Conservation (phyloP, 73 alveolate genomes). For the Stentor coeruleus region DNA sequence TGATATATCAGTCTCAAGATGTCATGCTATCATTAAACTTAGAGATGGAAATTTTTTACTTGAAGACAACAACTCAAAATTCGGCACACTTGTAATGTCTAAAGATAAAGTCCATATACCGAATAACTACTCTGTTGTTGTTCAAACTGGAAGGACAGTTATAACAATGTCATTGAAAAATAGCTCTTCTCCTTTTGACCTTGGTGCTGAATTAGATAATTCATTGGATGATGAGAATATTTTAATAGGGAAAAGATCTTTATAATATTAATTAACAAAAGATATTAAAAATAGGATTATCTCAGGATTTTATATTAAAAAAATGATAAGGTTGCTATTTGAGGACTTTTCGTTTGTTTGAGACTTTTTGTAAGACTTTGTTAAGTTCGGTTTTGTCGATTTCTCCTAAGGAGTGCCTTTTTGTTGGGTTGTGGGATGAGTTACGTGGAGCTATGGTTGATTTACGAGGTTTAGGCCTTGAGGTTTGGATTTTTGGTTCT, state of each 20-base stretch:
- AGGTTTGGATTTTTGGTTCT: not conserved
- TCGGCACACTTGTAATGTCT: slow-evolving; percentile 41
- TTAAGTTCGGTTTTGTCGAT: not conserved
- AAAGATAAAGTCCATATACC: slow-evolving; percentile 29
- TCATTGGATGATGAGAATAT: no score
- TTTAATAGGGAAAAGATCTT: no score
- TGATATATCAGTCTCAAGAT: slow-evolving; percentile 62
- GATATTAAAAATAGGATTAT: no score
- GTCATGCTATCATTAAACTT: slow-evolving; percentile 54
- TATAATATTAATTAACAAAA: no score
- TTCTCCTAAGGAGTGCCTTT: not conserved
- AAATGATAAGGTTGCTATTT: no score
- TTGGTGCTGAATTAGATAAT: no score
- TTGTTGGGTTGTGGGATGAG: not conserved
- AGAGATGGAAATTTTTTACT: slow-evolving; percentile 38
- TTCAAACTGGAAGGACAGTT: slow-evolving; percentile 47
- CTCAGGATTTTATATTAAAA: no score
- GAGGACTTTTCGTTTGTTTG: not conserved
- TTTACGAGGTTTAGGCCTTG: not conserved
- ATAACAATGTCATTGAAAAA: slow-evolving; percentile 40
- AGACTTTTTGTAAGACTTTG: not conserved
- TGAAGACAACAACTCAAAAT: slow-evolving; percentile 44
- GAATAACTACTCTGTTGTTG: not conserved
- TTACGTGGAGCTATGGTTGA: not conserved
- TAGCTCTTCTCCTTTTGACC: no score